phyloP scores from a whole-genome alignment of 2,329 filamentous ascomycete species.

The Ascosphaera pollenicola region DNA sequence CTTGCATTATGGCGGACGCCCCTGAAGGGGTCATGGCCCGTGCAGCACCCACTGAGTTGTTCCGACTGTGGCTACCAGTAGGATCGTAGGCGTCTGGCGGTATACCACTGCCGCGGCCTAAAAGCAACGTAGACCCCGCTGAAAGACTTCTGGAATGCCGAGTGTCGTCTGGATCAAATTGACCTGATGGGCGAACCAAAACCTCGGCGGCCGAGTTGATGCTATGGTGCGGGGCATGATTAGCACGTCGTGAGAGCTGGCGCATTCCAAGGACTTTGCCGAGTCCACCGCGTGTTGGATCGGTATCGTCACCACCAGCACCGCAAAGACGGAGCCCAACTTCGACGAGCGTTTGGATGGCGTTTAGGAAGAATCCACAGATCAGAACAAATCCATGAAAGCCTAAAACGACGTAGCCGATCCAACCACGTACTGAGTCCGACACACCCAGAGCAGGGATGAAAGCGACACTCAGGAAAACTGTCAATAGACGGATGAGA shows the following conservation, averaged over 20 bases:
- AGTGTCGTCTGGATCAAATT: background rate
- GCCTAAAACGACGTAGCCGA: conserved; percentile 75
- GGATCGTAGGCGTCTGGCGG: background rate
- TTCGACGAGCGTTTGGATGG: conserved; percentile 74
- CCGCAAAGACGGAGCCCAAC: conserved; percentile 64
- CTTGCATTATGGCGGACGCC: background rate
- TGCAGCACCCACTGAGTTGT: background rate
- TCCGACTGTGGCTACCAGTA: background rate
- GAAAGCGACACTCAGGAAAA: conserved; percentile 63
- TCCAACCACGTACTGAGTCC: conserved; percentile 72
- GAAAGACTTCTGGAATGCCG: background rate
- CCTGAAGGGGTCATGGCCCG: background rate
- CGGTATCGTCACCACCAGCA: conserved; percentile 52
- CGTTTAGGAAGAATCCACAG: conserved; percentile 84
- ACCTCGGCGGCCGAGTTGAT: conserved; percentile 39
- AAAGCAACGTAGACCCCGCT: background rate
- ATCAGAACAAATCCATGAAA: conserved; percentile 69
- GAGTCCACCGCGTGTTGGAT: conserved; percentile 56
- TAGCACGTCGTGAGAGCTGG: conserved; percentile 54
- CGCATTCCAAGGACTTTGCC: conserved; percentile 82
- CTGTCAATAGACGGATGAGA: conserved; percentile 48
- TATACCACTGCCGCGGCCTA: background rate
- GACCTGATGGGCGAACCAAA: background rate
- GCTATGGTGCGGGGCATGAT: conserved; percentile 49
- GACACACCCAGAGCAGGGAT: conserved; percentile 59